A percentile compares a stretch with the other conserved stretches of the same genome.
phyloP scores from a whole-genome alignment of 2,329 filamentous ascomycete genomes.

The Fusarium paranaense region DNA sequence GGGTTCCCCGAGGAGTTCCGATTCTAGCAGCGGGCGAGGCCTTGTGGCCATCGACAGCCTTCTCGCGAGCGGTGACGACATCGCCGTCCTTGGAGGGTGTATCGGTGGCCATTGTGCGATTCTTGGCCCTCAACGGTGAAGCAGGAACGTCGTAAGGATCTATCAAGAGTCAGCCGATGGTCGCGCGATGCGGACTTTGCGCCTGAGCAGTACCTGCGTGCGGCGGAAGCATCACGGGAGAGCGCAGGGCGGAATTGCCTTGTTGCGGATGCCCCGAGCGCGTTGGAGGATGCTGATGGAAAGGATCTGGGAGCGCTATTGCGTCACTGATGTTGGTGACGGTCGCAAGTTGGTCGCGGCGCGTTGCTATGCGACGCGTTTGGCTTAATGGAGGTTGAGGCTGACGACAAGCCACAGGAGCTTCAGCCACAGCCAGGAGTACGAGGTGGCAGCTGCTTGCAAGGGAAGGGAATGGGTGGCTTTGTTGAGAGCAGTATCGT shows the following conservation, averaged over 20 bases:
- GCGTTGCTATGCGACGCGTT: slow-evolving; percentile 37
- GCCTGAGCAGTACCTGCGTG: slow-evolving; percentile 23
- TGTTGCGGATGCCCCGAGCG: background rate
- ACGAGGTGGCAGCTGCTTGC: background rate
- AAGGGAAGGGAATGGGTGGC: background rate
- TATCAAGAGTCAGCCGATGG: slow-evolving; percentile 19
- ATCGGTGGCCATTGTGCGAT: slow-evolving; percentile 17
- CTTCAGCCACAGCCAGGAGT: background rate
- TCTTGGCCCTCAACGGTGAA: slow-evolving; percentile 29
- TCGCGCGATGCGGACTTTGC: background rate
- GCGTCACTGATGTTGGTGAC: slow-evolving; percentile 36
- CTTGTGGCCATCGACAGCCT: slow-evolving; percentile 10
- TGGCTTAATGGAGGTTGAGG: slow-evolving; percentile 26
- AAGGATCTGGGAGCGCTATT: slow-evolving; percentile 25
- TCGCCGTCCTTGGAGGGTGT: slow-evolving; percentile 32
- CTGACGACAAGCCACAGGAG: slow-evolving; percentile 8
- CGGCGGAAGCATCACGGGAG: slow-evolving; percentile 18
- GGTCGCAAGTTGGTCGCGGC: slow-evolving; percentile 38
- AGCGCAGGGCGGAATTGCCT: slow-evolving; percentile 13
- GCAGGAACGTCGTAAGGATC: slow-evolving; percentile 42
- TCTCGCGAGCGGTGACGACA: slow-evolving; percentile 28
- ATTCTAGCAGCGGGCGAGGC: slow-evolving; percentile 20
- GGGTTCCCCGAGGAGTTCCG: slow-evolving; percentile 19
- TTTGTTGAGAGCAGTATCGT: background rate
- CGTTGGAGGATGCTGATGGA: background rate